Evolutionary conservation across 2,329 filamentous ascomycete genomes (phyloP).

Genomic region (Bisporella sp.): DNA sequence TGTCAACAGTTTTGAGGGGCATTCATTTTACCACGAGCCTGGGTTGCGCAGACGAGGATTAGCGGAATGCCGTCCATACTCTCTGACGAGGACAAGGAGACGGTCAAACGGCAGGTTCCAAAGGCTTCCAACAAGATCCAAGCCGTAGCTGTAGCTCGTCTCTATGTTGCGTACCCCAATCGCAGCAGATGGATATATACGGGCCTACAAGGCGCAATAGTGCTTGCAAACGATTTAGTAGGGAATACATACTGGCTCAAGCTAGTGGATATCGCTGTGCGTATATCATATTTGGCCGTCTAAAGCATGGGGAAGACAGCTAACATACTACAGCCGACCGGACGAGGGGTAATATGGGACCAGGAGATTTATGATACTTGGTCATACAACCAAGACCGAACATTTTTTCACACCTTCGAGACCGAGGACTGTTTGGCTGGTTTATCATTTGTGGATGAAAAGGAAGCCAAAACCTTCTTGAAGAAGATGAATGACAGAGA

Average conservation of each 20-base stretch:
- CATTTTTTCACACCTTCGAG: constrained; percentile 97
- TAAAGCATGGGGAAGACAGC: constrained; percentile 2
- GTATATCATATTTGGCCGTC: constrained; percentile 27
- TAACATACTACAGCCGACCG: constrained; percentile 50
- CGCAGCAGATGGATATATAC: constrained; percentile 87
- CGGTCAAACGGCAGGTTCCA: constrained; percentile 87
- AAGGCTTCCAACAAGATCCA: constrained; percentile 97
- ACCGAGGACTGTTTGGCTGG: constrained; percentile 86
- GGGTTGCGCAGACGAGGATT: constrained; percentile 2
- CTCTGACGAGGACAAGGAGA: constrained; percentile 91
- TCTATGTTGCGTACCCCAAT: constrained; percentile 90
- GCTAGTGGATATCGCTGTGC: constrained; percentile 90
- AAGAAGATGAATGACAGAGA: constrained; percentile 97
- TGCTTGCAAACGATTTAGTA: constrained; percentile 88
- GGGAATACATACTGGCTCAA: constrained; percentile 97
- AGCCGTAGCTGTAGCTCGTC: constrained; percentile 83
- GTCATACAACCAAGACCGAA: constrained; percentile 91
- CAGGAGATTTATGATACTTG: constrained; percentile 97
- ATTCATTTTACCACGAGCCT: neutral
- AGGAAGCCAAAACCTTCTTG: constrained; percentile 92
- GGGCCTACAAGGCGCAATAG: constrained; percentile 83
- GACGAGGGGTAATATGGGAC: constrained; percentile 87
- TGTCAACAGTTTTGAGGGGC: constrained; percentile 7
- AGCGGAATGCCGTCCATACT: constrained; percentile 45
- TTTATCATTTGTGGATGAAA: constrained; percentile 91